Percentiles rank a stretch among this genome's conserved stretches.
Evolutionary conservation across 2,329 filamentous ascomycete species (phyloP).

Genomic region (Stagonosporopsis chrysanthemi): DNA sequence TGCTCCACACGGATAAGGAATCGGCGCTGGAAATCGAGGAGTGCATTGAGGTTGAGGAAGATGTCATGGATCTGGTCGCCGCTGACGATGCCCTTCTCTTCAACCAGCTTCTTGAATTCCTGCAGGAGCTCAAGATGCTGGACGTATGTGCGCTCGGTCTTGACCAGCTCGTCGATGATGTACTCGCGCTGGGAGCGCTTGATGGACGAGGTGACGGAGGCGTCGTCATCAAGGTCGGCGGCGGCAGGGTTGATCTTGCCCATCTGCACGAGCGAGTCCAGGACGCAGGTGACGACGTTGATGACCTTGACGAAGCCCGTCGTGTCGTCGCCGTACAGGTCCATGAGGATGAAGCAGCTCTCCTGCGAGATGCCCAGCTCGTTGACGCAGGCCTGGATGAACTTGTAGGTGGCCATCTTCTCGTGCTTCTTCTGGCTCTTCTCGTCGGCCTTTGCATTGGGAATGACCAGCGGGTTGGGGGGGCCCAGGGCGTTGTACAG

Average conservation of each 20-base stretch:
- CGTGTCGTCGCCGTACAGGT: conserved; percentile 92
- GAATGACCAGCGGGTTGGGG: conserved; percentile 70
- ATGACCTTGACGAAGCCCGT: conserved; percentile 98
- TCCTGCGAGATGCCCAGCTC: conserved; percentile 79
- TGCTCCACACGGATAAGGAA: conserved; percentile 97
- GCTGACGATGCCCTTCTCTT: conserved; percentile 85
- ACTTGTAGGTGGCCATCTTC: conserved; percentile 90
- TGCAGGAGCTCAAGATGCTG: conserved; percentile 95
- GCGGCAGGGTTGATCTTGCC: conserved; percentile 66
- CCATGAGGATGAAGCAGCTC: conserved; percentile 90
- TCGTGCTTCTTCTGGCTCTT: conserved; percentile 69
- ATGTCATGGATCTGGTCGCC: conserved; percentile 93
- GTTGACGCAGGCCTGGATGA: conserved; percentile 85
- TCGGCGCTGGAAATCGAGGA: conserved; percentile 92
- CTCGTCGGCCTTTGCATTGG: conserved; percentile 69
- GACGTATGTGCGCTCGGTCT: conserved; percentile 96
- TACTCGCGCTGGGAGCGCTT: conserved; percentile 81
- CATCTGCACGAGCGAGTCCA: conserved; percentile 82
- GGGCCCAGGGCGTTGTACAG: conserved; percentile 89
- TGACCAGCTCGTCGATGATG: conserved; percentile 88
- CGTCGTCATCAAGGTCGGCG: conserved; percentile 60
- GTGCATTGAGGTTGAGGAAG: conserved; percentile 93
- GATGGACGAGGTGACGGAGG: conserved; percentile 50
- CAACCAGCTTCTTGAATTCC: conserved; percentile 86
- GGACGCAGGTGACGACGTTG: conserved; percentile 88